Conservation (phyloP, 306 rosid genomes). For the Benincasa hispida region DNA sequence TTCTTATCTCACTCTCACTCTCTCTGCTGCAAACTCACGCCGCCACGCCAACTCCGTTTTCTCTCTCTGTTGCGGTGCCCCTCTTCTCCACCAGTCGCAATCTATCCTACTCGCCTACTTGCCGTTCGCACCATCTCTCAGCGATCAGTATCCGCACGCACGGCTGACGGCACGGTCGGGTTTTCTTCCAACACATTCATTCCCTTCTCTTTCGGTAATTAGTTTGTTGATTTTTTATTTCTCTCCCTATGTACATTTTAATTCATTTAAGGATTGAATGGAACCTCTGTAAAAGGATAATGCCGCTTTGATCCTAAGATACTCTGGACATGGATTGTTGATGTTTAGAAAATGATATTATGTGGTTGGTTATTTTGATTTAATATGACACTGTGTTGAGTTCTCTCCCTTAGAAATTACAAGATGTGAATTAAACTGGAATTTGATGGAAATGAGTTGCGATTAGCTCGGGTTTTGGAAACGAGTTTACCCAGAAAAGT, state of each 20-base stretch:
- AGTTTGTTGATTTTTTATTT: background rate
- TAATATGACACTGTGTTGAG: background rate
- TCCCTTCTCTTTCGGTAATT: background rate
- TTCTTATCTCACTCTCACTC: background rate
- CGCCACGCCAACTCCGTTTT: background rate
- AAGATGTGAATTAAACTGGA: background rate
- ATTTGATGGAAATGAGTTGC: background rate
- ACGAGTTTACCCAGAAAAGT: background rate
- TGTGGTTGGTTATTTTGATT: background rate
- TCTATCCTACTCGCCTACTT: background rate
- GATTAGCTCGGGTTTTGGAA: background rate
- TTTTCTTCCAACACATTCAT: background rate
- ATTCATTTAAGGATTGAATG: background rate
- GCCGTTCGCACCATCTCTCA: background rate
- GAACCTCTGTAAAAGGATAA: background rate
- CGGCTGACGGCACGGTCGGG: background rate
- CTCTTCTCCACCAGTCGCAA: background rate
- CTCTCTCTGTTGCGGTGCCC: background rate
- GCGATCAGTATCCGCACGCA: background rate
- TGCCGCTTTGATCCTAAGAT: background rate
- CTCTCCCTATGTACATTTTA: background rate
- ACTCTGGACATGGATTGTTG: background rate
- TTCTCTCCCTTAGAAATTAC: background rate
- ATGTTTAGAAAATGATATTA: background rate
- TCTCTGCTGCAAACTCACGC: background rate